phyloP scores from a whole-genome alignment of 495 filamentous ascomycete species.

The Xylaria curta region DNA sequence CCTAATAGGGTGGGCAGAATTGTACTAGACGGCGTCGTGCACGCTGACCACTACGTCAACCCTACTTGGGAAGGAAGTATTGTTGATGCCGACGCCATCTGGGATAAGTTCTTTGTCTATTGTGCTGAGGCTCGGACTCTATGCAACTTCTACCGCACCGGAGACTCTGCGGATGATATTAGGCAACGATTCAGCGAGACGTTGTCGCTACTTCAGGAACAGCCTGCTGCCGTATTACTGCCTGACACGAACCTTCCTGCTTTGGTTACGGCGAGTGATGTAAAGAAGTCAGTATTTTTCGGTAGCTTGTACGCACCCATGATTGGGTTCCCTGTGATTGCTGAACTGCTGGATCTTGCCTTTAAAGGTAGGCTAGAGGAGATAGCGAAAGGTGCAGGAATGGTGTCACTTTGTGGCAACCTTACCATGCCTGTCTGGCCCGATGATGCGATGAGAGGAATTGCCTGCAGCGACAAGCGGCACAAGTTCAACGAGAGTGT shows the following conservation, averaged over 20 bases:
- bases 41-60: constrained; percentile 45
- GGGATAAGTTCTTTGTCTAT: constrained; percentile 46
- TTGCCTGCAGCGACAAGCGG: constrained; percentile 56
- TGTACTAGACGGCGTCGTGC: constrained; percentile 50
- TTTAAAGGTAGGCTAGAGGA: constrained; percentile 1
- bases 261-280: constrained; percentile 39
- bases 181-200: constrained; percentile 48
- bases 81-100: constrained; percentile 50
- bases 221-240: constrained; percentile 56
- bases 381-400: constrained; percentile 2
- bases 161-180: constrained; percentile 50
- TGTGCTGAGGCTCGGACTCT: constrained; percentile 41
- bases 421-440: constrained; percentile 54
- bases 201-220: constrained; percentile 47
- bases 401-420: constrained; percentile 40
- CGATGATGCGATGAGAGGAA: constrained; percentile 50
- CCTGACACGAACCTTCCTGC: constrained; percentile 41
- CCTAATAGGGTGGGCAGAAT: constrained; percentile 50
- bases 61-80: constrained; percentile 45
- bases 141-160: constrained; percentile 45
- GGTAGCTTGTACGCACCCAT: constrained; percentile 45
- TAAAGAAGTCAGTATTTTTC: constrained; percentile 46
- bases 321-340: constrained; percentile 40
- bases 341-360: constrained; percentile 25
- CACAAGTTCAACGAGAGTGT: constrained; percentile 51